phyloP scores from a whole-genome alignment of 2,329 filamentous ascomycete species.

The Curvularia sp. region DNA sequence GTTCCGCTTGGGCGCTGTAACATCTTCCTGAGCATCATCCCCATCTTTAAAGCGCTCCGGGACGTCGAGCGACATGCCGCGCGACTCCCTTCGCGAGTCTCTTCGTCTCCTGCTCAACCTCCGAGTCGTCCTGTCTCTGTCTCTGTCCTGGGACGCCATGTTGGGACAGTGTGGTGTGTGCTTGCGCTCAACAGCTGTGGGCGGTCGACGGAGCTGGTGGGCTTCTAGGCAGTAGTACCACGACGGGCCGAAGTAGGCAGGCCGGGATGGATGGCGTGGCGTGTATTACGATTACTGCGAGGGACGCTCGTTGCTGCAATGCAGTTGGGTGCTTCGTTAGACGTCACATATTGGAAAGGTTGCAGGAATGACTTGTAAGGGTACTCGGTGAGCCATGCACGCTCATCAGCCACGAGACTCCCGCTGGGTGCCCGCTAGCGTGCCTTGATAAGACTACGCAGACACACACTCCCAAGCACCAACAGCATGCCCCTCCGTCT shows the following conservation, averaged over 20 bases:
- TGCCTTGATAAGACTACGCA: constrained; percentile 25
- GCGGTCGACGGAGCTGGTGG: constrained; percentile 18
- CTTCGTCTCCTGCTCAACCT: constrained; percentile 46
- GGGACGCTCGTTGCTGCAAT: constrained; percentile 33
- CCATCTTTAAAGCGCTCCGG: constrained; percentile 66
- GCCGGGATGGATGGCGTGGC: constrained; percentile 6
- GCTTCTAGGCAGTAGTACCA: constrained; percentile 18
- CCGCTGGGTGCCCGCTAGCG: constrained; percentile 13
- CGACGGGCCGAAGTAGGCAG: constrained; percentile 23
- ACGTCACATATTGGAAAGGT: constrained; percentile 44
- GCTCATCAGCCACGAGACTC: constrained; percentile 21
- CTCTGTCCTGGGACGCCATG: constrained; percentile 47
- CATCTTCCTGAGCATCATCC: constrained; percentile 67
- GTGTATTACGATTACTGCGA: constrained; percentile 11
- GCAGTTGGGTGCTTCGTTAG: constrained; percentile 18
- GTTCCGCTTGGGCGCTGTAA: constrained; percentile 60
- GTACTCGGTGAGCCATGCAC: constrained; percentile 18
- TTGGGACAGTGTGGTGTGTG: constrained; percentile 23
- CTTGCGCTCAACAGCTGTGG: constrained; percentile 14
- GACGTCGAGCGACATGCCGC: constrained; percentile 57
- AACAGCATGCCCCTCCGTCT: constrained; percentile 1
- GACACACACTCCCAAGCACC: constrained; percentile 15
- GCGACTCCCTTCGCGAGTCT: constrained; percentile 37
- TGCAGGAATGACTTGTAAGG: constrained; percentile 29
- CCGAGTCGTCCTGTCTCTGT: constrained; percentile 35